phyloP scores from a whole-genome alignment of 2,329 filamentous ascomycete genomes.

The Exophiala spinifera region DNA sequence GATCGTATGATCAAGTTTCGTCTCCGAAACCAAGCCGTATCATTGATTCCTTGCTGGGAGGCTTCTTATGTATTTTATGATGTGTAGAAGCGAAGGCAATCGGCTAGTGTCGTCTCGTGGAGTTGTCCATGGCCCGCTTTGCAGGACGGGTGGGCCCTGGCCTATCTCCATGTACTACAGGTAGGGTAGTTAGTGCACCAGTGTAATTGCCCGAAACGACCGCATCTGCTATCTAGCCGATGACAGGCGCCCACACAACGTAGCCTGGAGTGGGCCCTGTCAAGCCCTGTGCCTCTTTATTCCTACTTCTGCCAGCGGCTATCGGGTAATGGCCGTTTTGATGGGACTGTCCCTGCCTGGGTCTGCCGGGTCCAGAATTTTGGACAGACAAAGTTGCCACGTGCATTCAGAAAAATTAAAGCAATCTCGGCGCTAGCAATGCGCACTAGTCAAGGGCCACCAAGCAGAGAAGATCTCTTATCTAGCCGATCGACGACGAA shows the following conservation, averaged over 20 bases:
- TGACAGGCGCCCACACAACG: neutral
- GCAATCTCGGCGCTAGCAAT: neutral
- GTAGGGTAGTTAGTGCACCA: neutral
- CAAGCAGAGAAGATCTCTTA: neutral
- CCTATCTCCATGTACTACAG: conserved; percentile 1
- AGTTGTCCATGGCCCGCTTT: conserved; percentile 1
- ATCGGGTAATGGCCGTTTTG: too few species aligned
- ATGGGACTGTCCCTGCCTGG: neutral
- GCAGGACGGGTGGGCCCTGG: too few species aligned
- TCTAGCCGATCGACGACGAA: conserved; percentile 1
- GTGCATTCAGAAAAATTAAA: too few species aligned
- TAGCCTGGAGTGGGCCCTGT: neutral
- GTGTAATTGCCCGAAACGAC: neutral
- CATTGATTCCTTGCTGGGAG: conserved; percentile 6
- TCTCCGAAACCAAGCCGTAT: conserved; percentile 1
- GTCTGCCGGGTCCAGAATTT: neutral
- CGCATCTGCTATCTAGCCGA: conserved; percentile 5
- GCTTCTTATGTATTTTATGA: neutral
- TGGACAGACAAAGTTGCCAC: too few species aligned
- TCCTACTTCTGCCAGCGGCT: too few species aligned
- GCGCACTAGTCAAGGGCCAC: too few species aligned
- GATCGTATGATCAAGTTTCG: neutral
- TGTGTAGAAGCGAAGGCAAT: neutral
- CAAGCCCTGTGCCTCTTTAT: too few species aligned
- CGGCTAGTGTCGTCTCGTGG: neutral